Evolutionary conservation across 805 yeast genomes (phyloP).

Genomic region (Saccharomycodes ludwigii): DNA sequence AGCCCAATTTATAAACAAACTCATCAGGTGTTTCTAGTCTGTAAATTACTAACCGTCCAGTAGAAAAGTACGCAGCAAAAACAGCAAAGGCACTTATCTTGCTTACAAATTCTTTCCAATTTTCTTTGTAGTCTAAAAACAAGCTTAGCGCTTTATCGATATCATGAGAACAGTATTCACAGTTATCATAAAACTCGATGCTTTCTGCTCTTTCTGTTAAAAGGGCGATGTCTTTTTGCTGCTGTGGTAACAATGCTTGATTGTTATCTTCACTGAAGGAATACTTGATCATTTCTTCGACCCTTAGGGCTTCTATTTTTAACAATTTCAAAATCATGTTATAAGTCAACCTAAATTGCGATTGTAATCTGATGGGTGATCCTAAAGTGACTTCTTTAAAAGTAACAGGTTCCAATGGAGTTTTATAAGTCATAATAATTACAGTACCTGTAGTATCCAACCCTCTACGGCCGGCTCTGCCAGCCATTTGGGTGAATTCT

Average conservation of each 20-base stretch:
- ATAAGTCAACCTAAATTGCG: constrained; percentile 90
- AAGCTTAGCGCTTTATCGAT: constrained; percentile 34
- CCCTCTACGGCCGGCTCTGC: constrained; percentile 97
- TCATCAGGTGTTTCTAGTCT: constrained; percentile 31
- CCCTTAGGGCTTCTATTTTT: constrained; percentile 86
- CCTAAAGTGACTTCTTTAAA: constrained; percentile 81
- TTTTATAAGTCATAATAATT: constrained; percentile 73
- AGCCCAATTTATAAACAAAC: constrained; percentile 29
- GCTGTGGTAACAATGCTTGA: constrained; percentile 78
- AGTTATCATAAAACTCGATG: constrained; percentile 25
- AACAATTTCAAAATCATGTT: constrained; percentile 87
- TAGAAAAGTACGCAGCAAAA: constrained; percentile 31
- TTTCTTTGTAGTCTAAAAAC: constrained; percentile 32
- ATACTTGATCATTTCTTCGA: constrained; percentile 97
- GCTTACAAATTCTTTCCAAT: constrained; percentile 34
- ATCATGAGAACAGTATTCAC: constrained; percentile 26
- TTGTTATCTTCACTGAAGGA: constrained; percentile 87
- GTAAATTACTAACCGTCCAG: constrained; percentile 49
- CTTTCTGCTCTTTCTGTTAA: constrained; percentile 35
- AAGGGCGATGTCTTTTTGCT: constrained; percentile 49
- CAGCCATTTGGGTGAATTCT: constrained; percentile 98
- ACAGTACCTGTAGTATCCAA: constrained; percentile 90
- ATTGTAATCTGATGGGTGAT: constrained; percentile 74
- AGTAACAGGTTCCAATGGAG: constrained; percentile 42
- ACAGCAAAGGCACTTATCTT: too few relatives aligned